Base-by-base conservation (phyloP, 2,329 filamentous ascomycete species). In the Cercospora nicotianae region DNA sequence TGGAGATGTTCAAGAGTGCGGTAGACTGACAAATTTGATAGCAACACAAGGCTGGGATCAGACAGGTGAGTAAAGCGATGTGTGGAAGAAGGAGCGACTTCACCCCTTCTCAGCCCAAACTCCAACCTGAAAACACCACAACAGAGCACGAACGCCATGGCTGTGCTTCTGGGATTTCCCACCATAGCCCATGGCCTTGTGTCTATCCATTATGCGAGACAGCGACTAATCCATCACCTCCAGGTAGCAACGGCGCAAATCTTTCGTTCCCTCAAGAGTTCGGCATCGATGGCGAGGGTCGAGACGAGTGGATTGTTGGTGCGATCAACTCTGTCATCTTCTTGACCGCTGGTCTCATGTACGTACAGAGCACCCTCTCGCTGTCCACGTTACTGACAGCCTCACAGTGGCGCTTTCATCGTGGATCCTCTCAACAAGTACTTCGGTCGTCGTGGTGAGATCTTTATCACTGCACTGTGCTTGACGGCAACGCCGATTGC, bases 401-500 rank as follows among this genome's bases (percentile, higher is more conserved):
- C 33, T n/a, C 20, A 60, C 42, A 75, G 73, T 63, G 75, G 74
- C 36, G 75, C 75, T n/a, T 86, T 83, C 89, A 79, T 90, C 20
- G 89, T 88, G 2, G 90, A 78, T 61, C 77, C 77, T n/a, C 69
- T 78, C 36, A 79, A 79, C 71, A 68, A 79, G 30, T 78, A 76
- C 67, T 69, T 79, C 28, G 77, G 77, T 7, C 73, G 81, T 51
- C 75, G 80, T 5, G 78, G 78, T 5, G 78, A 79, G 5, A 81
- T 82, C 53, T 81, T 81, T 64, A 65, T 77, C 62, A 77, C 76
- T 20, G 76, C 73, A 4, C 57, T 71, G 83, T 92, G 23, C 87
- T 79, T 91, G 23, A 74, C 73, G 30, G 73, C 73, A 88, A 88
- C 91, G 5, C 91, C 90, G 57, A 86, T 91, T 70, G 89, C 93